Base-by-base conservation (phyloP, 192 early-diverging fungal genomes). In the Coemansia guatemalensis region DNA sequence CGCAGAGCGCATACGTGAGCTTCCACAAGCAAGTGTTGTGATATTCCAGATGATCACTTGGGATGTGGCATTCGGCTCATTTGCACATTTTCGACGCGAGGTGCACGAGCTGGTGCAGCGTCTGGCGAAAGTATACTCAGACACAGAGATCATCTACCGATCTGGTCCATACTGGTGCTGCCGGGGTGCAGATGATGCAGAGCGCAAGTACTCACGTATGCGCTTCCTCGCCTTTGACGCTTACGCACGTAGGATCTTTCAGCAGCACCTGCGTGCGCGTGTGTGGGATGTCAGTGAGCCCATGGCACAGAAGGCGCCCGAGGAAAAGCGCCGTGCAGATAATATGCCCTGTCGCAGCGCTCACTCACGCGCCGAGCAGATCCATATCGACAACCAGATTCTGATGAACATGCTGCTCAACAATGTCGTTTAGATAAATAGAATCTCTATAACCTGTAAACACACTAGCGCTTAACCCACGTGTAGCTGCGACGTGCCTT, bases 401-500 rank as follows among this genome's bases (percentile, higher is more conserved):
- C 50, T 75, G 49, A 75, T 75, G 68, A 75, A 75, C 68, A 67
- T 67, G 60, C 33, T 75, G 1, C 55, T 64, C 47, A 75, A 75
- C 52, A 29, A 39, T 27, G 17, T 5, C 23, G 7, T 35, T 9
- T 53, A 50, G 9, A 32, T 58, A 2, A 49, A 50, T 30, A 32
- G 24, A 12, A 56, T 3, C 0, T 47, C 22, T 29, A 29, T 48
- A 27, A 6, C 20, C 4, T 33, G n/a, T 12, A 48, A 35, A 30
- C 30, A 5, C 11, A 62, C 71, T 74, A 86, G 51, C 85, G 83
- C 74, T 86, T 86, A 66, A 86, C 85, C 85, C 93, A 95, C 20
- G 90, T 91, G 77, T 90, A 91, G 82, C 88, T 90, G 76, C 92
- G 92, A 67, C 95, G 86, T n/a, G 94, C 93, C 83, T 92, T 92